Percentiles rank a stretch among this genome's conserved stretches.
Evolutionary conservation across 1,284 basidiomycete species (phyloP).

Genomic region (Cutaneotrichosporon arboriforme): DNA sequence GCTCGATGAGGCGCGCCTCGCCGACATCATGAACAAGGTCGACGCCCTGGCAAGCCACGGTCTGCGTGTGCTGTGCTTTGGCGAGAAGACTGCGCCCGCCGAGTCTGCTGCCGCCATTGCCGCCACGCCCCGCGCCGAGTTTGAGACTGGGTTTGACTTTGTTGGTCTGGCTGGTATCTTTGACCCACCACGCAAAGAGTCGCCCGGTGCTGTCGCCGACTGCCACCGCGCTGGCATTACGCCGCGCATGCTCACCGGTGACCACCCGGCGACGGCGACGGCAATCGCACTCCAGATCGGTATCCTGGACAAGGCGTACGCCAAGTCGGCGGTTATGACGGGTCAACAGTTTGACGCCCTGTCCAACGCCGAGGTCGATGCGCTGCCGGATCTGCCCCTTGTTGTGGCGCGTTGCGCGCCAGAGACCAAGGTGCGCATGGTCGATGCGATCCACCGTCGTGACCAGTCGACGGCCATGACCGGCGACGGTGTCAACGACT

Average conservation of each 20-base stretch:
- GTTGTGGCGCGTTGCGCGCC: slow-evolving; percentile 58
- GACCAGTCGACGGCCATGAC: slow-evolving; percentile 49
- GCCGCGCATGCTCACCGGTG: slow-evolving; percentile 60
- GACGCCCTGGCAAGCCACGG: slow-evolving; percentile 57
- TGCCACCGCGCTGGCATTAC: slow-evolving; percentile 62
- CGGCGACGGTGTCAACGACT: slow-evolving; percentile 57
- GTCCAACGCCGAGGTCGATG: slow-evolving; percentile 59
- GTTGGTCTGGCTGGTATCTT: slow-evolving; percentile 61
- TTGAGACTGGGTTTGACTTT: slow-evolving; percentile 59
- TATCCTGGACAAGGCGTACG: slow-evolving; percentile 51
- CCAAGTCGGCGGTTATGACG: slow-evolving; percentile 50
- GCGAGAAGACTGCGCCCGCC: slow-evolving; percentile 48
- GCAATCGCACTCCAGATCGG: slow-evolving; percentile 53
- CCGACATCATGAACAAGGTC: slow-evolving; percentile 52
- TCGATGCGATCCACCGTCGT: slow-evolving; percentile 57
- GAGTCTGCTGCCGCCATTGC: slow-evolving; percentile 39
- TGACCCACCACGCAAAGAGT: slow-evolving; percentile 66
- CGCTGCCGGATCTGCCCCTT: slow-evolving; percentile 53
- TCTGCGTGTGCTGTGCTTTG: slow-evolving; percentile 52
- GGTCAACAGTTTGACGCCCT: slow-evolving; percentile 60
- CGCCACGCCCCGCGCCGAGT: slow-evolving; percentile 50
- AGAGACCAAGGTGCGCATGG: slow-evolving; percentile 55
- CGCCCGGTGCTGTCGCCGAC: slow-evolving; percentile 57
- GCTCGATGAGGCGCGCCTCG: slow-evolving; percentile 34
- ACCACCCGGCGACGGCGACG: slow-evolving; percentile 52